Conservation (phyloP, 495 filamentous ascomycete species). For the Pyronema omphalodes region DNA sequence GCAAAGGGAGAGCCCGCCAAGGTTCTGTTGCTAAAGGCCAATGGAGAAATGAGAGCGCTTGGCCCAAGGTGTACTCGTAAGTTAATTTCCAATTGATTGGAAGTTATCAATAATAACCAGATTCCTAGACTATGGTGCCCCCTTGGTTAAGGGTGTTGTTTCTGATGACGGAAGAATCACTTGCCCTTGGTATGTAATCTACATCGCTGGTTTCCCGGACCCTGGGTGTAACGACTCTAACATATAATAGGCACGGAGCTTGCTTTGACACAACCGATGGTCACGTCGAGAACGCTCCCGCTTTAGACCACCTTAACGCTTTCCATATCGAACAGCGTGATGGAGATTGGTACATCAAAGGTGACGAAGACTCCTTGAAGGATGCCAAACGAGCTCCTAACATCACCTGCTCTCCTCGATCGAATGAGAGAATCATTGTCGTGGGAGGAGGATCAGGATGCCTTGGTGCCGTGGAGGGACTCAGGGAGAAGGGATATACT, state of each 20-base stretch:
- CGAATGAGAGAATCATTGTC: slow-evolving; percentile 54
- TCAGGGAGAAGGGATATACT: slow-evolving; percentile 63
- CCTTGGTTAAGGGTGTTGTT: slow-evolving; percentile 65
- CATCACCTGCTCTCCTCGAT: slow-evolving; percentile 46
- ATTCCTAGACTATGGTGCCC: slow-evolving; percentile 35
- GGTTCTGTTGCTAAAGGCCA: slow-evolving; percentile 62
- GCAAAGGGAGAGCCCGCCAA: slow-evolving; percentile 34
- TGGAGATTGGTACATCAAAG: slow-evolving; percentile 67
- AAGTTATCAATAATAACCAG: background rate
- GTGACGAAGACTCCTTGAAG: slow-evolving; percentile 64
- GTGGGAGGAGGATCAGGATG: slow-evolving; percentile 79
- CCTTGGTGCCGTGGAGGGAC: slow-evolving; percentile 57
- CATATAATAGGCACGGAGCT: slow-evolving; percentile 28
- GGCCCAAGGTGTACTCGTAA: slow-evolving; percentile 65
- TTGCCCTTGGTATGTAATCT: slow-evolving; percentile 53
- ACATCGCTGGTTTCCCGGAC: background rate
- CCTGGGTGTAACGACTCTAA: background rate
- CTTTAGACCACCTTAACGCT: slow-evolving; percentile 58
- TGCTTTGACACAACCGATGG: slow-evolving; percentile 83
- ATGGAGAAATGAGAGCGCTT: slow-evolving; percentile 54
- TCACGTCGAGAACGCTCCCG: slow-evolving; percentile 84
- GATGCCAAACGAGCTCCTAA: slow-evolving; percentile 50
- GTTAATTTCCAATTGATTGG: background rate
- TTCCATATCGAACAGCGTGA: slow-evolving; percentile 66
- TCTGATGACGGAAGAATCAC: slow-evolving; percentile 66